Evolutionary conservation across 495 filamentous ascomycete species (phyloP).

Genomic region (Beverwykella pulmonaria): DNA sequence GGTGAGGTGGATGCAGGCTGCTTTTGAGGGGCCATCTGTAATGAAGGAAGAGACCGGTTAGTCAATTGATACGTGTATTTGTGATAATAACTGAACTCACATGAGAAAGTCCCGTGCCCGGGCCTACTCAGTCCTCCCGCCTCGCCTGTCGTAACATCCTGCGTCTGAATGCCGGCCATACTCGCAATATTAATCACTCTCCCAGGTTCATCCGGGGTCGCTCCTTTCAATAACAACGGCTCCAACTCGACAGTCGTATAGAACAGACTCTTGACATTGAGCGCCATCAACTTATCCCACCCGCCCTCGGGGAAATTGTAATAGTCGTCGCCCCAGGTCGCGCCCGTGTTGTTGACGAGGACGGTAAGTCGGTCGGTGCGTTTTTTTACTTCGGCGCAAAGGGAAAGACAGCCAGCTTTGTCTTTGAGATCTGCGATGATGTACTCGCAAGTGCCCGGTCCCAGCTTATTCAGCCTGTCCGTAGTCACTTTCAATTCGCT

Average conservation of each 20-base stretch:
- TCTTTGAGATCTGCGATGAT: constrained; percentile 44
- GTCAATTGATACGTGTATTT: too few species aligned
- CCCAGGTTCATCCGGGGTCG: constrained; percentile 38
- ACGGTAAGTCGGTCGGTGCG: constrained; percentile 41
- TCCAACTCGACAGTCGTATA: constrained; percentile 43
- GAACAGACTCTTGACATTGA: constrained; percentile 46
- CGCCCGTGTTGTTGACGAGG: constrained; percentile 44
- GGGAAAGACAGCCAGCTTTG: constrained; percentile 37
- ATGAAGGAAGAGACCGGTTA: neutral
- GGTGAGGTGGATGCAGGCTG: constrained; percentile 45
- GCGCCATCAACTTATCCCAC: constrained; percentile 45
- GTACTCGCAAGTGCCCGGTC: constrained; percentile 43
- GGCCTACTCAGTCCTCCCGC: constrained; percentile 41
- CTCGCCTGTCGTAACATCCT: constrained; percentile 42
- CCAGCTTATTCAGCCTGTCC: constrained; percentile 40
- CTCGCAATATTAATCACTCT: constrained; percentile 45
- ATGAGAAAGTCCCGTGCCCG: constrained; percentile 43
- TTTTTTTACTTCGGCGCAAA: constrained; percentile 40
- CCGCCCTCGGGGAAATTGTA: constrained; percentile 44
- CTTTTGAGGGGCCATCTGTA: constrained; percentile 44
- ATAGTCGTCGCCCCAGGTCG: constrained; percentile 45
- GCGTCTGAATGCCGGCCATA: constrained; percentile 45
- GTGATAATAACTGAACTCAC: constrained; percentile 21
- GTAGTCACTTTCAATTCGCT: constrained; percentile 45
- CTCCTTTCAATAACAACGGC: constrained; percentile 40